Percentiles rank a stretch among this genome's conserved stretches.
Conservation (phyloP, 805 yeast genomes). For the Candida suzukii region DNA sequence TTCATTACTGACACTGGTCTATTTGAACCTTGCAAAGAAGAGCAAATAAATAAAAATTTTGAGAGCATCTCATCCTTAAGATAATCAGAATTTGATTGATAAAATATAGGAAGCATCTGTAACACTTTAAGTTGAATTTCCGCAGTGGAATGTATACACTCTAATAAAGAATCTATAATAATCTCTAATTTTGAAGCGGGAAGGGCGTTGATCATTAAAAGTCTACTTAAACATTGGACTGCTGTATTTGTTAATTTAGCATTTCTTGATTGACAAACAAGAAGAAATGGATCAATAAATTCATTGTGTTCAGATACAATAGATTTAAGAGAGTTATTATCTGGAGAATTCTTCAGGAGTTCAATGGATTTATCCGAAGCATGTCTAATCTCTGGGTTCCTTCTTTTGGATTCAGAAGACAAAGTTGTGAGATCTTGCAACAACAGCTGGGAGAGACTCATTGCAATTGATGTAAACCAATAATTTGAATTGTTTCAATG, state of each 20-base stretch:
- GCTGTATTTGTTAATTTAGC: conserved; percentile 68
- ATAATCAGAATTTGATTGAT: conserved; percentile 51
- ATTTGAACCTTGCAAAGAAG: conserved; percentile 60
- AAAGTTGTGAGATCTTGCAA: conserved; percentile 52
- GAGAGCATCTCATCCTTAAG: conserved; percentile 52
- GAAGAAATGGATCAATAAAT: conserved; percentile 60
- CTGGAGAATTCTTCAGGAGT: conserved; percentile 33
- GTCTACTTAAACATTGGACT: conserved; percentile 59
- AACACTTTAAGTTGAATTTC: conserved; percentile 84
- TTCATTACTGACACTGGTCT: conserved; percentile 74
- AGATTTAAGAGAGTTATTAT: conserved; percentile 7
- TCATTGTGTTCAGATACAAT: conserved; percentile 24
- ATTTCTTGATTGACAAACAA: conserved; percentile 69
- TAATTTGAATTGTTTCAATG: too few relatives aligned
- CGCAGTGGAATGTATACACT: conserved; percentile 66
- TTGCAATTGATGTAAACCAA: conserved; percentile 11
- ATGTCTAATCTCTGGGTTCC: conserved; percentile 60
- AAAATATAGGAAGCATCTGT: conserved; percentile 73
- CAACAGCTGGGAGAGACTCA: conserved; percentile 44
- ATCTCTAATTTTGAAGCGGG: conserved; percentile 45
- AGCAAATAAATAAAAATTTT: conserved; percentile 59
- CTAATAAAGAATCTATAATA: conserved; percentile 60
- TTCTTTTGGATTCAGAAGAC: conserved; percentile 63
- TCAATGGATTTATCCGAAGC: conserved; percentile 46
- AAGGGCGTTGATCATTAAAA: conserved; percentile 49